Evolutionary conservation across 225 moss, liverwort and hornwort species (phyloP), one percentile per base, ranked within the genome.

Genomic region (Asterella californica): DNA sequence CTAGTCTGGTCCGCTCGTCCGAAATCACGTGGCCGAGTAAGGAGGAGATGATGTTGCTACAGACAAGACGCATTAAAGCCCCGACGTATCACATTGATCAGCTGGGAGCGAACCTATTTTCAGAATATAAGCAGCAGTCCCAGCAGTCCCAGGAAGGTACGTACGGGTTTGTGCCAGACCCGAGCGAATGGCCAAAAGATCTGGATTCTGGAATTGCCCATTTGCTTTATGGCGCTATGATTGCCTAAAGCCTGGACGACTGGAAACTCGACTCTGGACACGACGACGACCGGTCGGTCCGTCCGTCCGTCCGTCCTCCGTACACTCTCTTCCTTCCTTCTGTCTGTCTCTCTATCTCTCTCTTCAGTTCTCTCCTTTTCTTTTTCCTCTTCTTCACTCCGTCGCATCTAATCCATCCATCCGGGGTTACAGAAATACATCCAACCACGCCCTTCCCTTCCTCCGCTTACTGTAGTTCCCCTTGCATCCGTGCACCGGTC

Each of bases 11-110:
- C 52, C 53, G 74, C 17, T 33, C 52, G 50, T 19, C 12, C 47
- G 12, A 32, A 30, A 64, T 77, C 77, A 63, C 77, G 77, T 77
- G 77, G 77, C 46, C 64, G 64, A 19, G 46, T 64, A 65, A 48
- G 63, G 48, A 64, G 77, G 63, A 38, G 76, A 76, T 36, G 59
- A 76, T 50, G 76, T 34, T 36, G 38, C 77, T 47, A 25, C 77
- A 77, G 64, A 77, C 62, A 42, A 53, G 48, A 74, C 52, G 74
- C 74, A 74, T 74, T 74, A 50, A 74, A 53, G 53, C 4, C 53
- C 50, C 30, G 8, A 10, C 14, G 74, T 53, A 74, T 32, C 74
- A 27, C 27, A 74, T 18, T 53, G 67, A 67, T 72, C 71, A 45
- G 25, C n/a, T 45, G 9, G 6, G 29, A 32, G 70, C 42, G 45